These are phyloP conservation scores for Teratosphaeria destructans DNA, from an alignment of 2,329 filamentous ascomycete genomes.

Conservation along the genomic window DNA sequence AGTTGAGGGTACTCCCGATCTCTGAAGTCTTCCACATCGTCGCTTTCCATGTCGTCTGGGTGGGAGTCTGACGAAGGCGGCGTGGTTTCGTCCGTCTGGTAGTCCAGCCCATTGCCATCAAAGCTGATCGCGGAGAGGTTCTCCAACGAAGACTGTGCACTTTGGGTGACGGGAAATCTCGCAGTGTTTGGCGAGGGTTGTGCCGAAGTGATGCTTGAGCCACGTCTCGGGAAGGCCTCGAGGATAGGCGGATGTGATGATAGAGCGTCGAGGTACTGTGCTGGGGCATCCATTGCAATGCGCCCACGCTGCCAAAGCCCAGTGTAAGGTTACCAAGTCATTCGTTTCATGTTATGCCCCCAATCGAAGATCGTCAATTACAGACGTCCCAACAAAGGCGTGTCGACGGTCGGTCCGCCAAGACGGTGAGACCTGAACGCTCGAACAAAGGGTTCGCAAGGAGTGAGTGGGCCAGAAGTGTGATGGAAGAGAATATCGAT, in stretches of 20 bases:
- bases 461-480: neutral
- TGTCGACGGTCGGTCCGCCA: neutral
- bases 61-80: constrained; percentile 22
- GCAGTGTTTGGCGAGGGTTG: constrained; percentile 8
- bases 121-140: constrained; percentile 24
- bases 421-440: neutral
- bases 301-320: constrained; percentile 1
- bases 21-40: constrained; percentile 30
- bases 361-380: neutral
- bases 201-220: constrained; percentile 6
- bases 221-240: constrained; percentile 6
- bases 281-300: constrained; percentile 12
- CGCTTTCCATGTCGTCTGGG: constrained; percentile 23
- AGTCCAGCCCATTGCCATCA: constrained; percentile 19
- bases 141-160: constrained; percentile 19
- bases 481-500: neutral
- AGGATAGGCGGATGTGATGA: neutral
- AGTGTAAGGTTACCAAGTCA: neutral
- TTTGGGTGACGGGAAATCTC: constrained; percentile 9
- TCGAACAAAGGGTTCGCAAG: neutral
- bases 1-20: constrained; percentile 33
- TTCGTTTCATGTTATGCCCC: neutral
- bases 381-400: neutral
- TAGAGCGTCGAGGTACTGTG: constrained; percentile 10
- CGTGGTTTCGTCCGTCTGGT: constrained; percentile 27